Conservation (phyloP, 345 rosid species). For the Noccaea caerulescens region DNA sequence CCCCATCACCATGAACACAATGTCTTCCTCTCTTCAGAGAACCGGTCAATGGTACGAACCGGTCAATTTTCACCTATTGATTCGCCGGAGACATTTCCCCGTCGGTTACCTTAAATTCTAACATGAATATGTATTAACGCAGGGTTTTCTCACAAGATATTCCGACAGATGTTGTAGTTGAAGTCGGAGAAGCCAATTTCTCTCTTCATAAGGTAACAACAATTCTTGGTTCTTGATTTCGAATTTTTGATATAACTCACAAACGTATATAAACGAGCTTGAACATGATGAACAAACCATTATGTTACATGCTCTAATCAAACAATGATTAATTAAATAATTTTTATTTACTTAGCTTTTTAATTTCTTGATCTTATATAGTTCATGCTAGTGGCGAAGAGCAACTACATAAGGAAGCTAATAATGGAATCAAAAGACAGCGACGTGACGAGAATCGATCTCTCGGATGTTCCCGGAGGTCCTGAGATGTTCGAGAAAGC, state of each 20-base stretch:
- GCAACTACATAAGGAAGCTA: slow-evolving; percentile 80
- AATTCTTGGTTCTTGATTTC: slow-evolving; percentile 12
- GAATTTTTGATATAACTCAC: not conserved
- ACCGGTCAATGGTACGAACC: slow-evolving; percentile 82
- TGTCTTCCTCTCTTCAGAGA: slow-evolving; percentile 74
- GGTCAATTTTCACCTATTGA: not conserved
- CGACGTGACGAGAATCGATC: slow-evolving; percentile 61
- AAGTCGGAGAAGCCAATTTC: slow-evolving; percentile 79
- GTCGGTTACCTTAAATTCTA: not conserved
- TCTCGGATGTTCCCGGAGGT: slow-evolving; percentile 90
- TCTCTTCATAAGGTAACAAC: slow-evolving; percentile 80
- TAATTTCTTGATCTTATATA: slow-evolving; percentile 37
- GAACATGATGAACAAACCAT: not conserved
- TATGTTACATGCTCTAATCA: not conserved
- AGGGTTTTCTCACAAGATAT: slow-evolving; percentile 94
- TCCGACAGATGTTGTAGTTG: slow-evolving; percentile 75
- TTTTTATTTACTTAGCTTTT: not conserved
- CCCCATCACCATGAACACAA: slow-evolving; percentile 35
- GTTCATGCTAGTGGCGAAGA: slow-evolving; percentile 93
- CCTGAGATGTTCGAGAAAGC: slow-evolving; percentile 92
- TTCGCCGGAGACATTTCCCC: not conserved
- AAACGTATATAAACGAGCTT: too few relatives aligned
- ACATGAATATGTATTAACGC: slow-evolving; percentile 18
- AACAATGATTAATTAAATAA: not conserved
- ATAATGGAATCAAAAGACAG: slow-evolving; percentile 72